These are phyloP conservation scores for Cerrena zonata DNA, from an alignment of 1,284 basidiomycete species.

Conservation along the genomic window DNA sequence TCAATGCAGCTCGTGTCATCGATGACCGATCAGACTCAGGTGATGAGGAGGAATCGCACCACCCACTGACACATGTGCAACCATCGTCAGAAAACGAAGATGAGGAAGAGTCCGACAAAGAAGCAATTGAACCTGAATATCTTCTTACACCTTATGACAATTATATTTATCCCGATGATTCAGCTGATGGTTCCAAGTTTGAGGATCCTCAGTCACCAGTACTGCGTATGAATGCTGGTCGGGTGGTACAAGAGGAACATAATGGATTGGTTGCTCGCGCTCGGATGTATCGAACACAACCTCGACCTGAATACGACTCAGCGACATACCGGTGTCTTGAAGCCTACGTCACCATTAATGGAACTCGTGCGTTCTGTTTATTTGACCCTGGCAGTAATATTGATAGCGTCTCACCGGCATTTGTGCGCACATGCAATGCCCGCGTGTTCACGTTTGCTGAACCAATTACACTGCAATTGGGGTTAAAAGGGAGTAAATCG, in stretches of 20 bases:
- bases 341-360: neutral
- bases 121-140: neutral
- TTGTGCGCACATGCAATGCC: neutral
- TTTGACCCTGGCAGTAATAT: neutral
- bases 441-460: neutral
- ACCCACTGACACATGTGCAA: neutral
- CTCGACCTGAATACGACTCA: neutral
- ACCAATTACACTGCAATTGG: neutral
- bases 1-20: neutral
- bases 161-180: neutral
- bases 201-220: too few species aligned
- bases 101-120: neutral
- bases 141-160: neutral
- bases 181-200: neutral
- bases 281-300: neutral
- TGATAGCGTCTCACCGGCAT: neutral
- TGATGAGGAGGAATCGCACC: neutral
- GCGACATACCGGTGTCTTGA: neutral
- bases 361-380: neutral
- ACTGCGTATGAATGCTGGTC: neutral
- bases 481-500: neutral
- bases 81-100: neutral
- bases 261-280: neutral
- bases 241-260: neutral
- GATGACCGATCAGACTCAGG: neutral